Evolutionary conservation across 176 grass and related monocot genomes (phyloP).

Genomic region (Tillandsia fasciculata): DNA sequence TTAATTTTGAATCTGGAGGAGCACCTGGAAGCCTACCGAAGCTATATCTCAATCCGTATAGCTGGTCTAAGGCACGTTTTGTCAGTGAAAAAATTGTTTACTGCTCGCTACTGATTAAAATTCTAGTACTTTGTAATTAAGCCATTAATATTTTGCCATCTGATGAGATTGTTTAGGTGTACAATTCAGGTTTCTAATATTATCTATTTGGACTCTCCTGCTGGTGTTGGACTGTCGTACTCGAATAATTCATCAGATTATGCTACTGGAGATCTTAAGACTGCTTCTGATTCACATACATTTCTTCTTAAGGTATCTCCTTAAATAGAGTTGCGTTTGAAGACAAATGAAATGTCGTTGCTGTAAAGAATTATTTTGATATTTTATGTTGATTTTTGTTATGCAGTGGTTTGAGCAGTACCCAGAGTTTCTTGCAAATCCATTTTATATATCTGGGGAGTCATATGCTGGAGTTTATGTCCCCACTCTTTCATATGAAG

Average conservation of each 20-base stretch:
- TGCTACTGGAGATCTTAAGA: slow-evolving; percentile 68
- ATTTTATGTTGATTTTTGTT: slow-evolving; percentile 4
- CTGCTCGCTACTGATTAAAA: neutral
- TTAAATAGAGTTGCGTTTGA: neutral
- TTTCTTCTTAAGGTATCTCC: slow-evolving; percentile 76
- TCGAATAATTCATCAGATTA: slow-evolving; percentile 60
- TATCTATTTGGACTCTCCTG: slow-evolving; percentile 93
- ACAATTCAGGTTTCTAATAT: slow-evolving; percentile 72
- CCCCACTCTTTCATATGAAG: slow-evolving; percentile 79
- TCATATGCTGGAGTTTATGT: slow-evolving; percentile 97
- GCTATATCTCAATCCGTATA: slow-evolving; percentile 76
- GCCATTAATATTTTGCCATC: neutral
- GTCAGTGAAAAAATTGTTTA: neutral
- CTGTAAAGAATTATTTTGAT: neutral
- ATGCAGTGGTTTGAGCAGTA: slow-evolving; percentile 87
- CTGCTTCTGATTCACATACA: slow-evolving; percentile 77
- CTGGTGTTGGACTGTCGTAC: slow-evolving; percentile 87
- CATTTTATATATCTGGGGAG: slow-evolving; percentile 84
- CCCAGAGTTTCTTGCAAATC: slow-evolving; percentile 63
- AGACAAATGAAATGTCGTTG: neutral
- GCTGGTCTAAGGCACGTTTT: slow-evolving; percentile 71
- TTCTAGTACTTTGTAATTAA: neutral
- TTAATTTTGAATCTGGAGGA: slow-evolving; percentile 49
- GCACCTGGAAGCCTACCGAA: slow-evolving; percentile 29
- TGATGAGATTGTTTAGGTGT: neutral